Conservation (phyloP, 305 asterid genomes). For the Striga hermonthica region DNA sequence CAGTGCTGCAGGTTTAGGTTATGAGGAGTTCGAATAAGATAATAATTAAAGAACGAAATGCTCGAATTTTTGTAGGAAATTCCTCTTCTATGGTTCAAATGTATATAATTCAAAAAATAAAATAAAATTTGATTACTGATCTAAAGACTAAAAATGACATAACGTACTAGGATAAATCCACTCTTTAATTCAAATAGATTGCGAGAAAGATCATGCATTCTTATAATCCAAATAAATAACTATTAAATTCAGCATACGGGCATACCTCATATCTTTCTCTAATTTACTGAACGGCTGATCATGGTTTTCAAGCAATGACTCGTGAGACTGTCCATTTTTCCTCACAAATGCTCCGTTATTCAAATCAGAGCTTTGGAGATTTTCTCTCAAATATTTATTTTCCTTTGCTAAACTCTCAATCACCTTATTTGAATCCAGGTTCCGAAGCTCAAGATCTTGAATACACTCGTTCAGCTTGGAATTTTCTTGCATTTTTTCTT, state of each 20-base stretch:
- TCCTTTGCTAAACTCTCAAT: constrained; percentile 51
- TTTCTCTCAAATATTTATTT: constrained; percentile 48
- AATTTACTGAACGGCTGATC: constrained; percentile 31
- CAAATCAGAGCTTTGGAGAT: constrained; percentile 43
- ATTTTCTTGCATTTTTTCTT: constrained; percentile 52
- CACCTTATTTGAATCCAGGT: constrained; percentile 44
- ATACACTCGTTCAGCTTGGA: constrained; percentile 46
- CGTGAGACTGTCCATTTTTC: constrained; percentile 40
- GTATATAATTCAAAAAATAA: too few relatives aligned
- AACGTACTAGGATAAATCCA: too few relatives aligned
- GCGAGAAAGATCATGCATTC: background rate
- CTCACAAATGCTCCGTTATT: constrained; percentile 31
- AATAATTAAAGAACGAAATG: background rate
- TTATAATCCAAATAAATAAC: constrained; percentile 7
- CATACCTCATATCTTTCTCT: constrained; percentile 55
- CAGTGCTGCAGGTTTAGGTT: constrained; percentile 34
- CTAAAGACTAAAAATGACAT: too few relatives aligned
- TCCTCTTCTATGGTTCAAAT: too few relatives aligned
- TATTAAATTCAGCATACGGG: constrained; percentile 1
- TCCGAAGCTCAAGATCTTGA: constrained; percentile 47
- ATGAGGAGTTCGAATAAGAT: constrained; percentile 24
- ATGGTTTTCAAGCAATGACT: constrained; percentile 30
- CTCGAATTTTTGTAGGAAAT: too few relatives aligned
- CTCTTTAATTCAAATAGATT: too few relatives aligned
- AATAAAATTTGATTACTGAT: too few relatives aligned